Percentiles rank a stretch among this genome's conserved stretches.
Conservation (phyloP, 805 yeast genomes). For the Metschnikowia hibisci region DNA sequence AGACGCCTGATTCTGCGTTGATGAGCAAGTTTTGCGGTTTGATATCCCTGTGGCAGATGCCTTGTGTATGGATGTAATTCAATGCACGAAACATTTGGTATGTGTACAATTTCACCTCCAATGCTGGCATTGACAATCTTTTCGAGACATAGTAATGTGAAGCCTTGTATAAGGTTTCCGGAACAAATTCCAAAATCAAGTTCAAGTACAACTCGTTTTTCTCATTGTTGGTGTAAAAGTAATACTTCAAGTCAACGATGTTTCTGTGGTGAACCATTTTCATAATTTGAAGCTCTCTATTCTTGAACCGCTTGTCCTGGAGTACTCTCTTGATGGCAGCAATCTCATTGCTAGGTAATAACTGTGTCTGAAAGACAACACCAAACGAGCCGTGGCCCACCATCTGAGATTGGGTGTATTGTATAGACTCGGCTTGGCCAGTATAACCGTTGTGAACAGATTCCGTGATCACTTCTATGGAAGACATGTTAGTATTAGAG, state of each 20-base stretch:
- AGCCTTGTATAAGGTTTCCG: constrained; percentile 93
- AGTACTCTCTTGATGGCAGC: constrained; percentile 96
- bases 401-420: constrained; percentile 79
- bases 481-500: constrained; percentile 38
- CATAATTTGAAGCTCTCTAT: constrained; percentile 95
- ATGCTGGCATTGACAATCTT: constrained; percentile 76
- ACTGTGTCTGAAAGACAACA: constrained; percentile 85
- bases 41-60: constrained; percentile 91
- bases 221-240: constrained; percentile 72
- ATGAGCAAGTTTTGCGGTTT: constrained; percentile 87
- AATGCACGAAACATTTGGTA: constrained; percentile 72
- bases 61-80: constrained; percentile 70
- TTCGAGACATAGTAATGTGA: constrained; percentile 75
- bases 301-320: constrained; percentile 91
- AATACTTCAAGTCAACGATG: constrained; percentile 83
- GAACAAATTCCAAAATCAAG: constrained; percentile 85
- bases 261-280: constrained; percentile 80
- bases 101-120: constrained; percentile 84
- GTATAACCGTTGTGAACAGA: constrained; percentile 69
- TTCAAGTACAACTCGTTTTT: constrained; percentile 80
- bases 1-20: constrained; percentile 77
- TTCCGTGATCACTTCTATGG: constrained; percentile 52
- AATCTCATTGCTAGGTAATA: constrained; percentile 67
- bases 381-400: constrained; percentile 99
- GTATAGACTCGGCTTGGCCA: constrained; percentile 57